phyloP scores from a whole-genome alignment of 108 stramenopile species.

The Cafeteria roenbergensis region DNA sequence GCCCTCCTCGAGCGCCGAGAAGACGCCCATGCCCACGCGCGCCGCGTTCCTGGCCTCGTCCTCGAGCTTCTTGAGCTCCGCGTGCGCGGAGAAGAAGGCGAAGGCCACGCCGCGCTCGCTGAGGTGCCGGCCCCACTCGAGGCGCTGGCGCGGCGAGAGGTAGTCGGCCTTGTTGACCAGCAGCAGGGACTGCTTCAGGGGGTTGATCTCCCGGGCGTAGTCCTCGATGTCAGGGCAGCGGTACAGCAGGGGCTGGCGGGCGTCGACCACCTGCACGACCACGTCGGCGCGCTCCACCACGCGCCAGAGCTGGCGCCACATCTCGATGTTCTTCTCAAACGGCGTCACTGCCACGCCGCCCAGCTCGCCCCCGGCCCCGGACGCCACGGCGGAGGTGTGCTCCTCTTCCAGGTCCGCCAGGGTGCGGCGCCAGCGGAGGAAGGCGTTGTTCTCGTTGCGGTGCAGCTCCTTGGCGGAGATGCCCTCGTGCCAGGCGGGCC shows the following conservation, averaged over 20 bases:
- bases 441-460: conserved; percentile 64
- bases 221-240: conserved; percentile 65
- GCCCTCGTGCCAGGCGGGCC: conserved; percentile 72
- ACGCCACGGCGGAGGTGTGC: conserved; percentile 36
- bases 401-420: conserved; percentile 74
- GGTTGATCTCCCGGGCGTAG: conserved; percentile 58
- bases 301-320: conserved; percentile 97
- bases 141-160: conserved; percentile 60
- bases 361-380: neutral
- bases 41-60: conserved; percentile 23
- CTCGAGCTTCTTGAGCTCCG: conserved; percentile 73
- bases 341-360: conserved; percentile 55
- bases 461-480: conserved; percentile 78
- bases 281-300: conserved; percentile 80
- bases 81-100: conserved; percentile 82
- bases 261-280: conserved; percentile 87
- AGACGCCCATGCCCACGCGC: too few relatives aligned
- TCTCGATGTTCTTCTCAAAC: conserved; percentile 96
- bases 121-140: conserved; percentile 72
- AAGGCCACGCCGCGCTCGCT: conserved; percentile 55
- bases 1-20: too few relatives aligned
- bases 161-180: conserved; percentile 95
- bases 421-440: conserved; percentile 79
- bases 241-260: conserved; percentile 87
- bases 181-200: conserved; percentile 70